Evolutionary conservation across 139 green algal species (phyloP), one percentile per base, ranked within the genome.

Genomic region (Chlorella sp.): DNA sequence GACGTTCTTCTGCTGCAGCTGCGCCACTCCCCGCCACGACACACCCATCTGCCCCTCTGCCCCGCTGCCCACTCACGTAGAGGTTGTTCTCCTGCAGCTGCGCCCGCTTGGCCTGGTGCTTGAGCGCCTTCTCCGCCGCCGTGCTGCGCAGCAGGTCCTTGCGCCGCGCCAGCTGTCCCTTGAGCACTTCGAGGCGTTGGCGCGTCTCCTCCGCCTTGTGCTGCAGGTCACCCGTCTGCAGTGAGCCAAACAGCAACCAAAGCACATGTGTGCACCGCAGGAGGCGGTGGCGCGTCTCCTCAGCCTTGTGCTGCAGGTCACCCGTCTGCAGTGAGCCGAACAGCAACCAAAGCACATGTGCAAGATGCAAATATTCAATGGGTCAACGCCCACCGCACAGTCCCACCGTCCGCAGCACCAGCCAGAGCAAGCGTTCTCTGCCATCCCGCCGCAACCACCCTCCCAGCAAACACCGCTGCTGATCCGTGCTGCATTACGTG

Each of bases 81-180:
- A 75, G 34, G 35, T 72, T 74, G 60, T 75, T 73, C 49, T 79
- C 72, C 33, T 79, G 72, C 62, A 83, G 77, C 74, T 86, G 77
- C 35, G 74, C 74, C 5, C 77, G 78, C 74, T 83, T 82, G 49
- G 77, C 74, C 68, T 83, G 74, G 63, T 83, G 49, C 72, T 85
- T 85, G 51, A 85, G 55, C 1, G 74, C 72, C 69, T 77, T 80
- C 55, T 85, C 75, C 22, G 68, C 69, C 34, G 82, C 80, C 3
- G 69, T 75, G 22, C 60, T 42, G 23, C 72, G 75, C 72, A 85
- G 75, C 75, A 85, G 69, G 62, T 85, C 80, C 68, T 81, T 81
- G 62, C 80, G 75, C 72, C 75, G 71, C 22, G 77, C 62, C 72
- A 85, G 75, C 62, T 26, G 33, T 20, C 14, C 36, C 4, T 73